Conservation (phyloP, 345 rosid species). For the Cochlearia excelsa region DNA sequence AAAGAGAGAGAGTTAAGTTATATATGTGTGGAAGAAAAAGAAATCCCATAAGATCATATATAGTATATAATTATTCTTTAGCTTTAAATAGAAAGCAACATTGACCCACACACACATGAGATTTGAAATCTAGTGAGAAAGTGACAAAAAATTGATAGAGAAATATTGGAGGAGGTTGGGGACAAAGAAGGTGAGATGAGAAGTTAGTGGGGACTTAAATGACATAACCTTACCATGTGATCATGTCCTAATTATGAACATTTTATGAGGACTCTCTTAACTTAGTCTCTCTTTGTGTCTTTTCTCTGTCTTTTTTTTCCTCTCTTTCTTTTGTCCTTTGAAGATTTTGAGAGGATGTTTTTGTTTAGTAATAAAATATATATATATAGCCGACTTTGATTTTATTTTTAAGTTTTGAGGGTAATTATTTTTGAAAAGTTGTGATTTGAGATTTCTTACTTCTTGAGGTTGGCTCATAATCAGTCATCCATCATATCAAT, state of each 20-base stretch:
- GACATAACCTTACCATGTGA: slow-evolving; percentile 41
- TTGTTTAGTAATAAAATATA: neutral
- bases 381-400: neutral
- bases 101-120: slow-evolving; percentile 42
- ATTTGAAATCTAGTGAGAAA: slow-evolving; percentile 36
- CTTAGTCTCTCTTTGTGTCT: slow-evolving; percentile 25
- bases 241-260: slow-evolving; percentile 33
- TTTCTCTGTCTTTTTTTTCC: slow-evolving; percentile 19
- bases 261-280: slow-evolving; percentile 33
- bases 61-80: slow-evolving; percentile 26
- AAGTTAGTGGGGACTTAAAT: slow-evolving; percentile 38
- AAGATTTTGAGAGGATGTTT: slow-evolving; percentile 32
- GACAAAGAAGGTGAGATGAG: slow-evolving; percentile 38
- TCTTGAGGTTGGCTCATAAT: neutral
- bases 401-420: neutral
- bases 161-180: slow-evolving; percentile 32
- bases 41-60: slow-evolving; percentile 13
- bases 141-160: slow-evolving; percentile 35
- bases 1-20: slow-evolving; percentile 25
- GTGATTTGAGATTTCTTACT: too few relatives aligned
- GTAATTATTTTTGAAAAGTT: too few relatives aligned
- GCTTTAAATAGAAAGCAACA: slow-evolving; percentile 41
- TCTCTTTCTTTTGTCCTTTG: slow-evolving; percentile 29
- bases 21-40: slow-evolving; percentile 25
- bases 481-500: neutral